Percentiles rank a stretch among this genome's conserved stretches.
phyloP scores from a whole-genome alignment of 2,329 filamentous ascomycete genomes.

The Amylocarpus encephaloides region DNA sequence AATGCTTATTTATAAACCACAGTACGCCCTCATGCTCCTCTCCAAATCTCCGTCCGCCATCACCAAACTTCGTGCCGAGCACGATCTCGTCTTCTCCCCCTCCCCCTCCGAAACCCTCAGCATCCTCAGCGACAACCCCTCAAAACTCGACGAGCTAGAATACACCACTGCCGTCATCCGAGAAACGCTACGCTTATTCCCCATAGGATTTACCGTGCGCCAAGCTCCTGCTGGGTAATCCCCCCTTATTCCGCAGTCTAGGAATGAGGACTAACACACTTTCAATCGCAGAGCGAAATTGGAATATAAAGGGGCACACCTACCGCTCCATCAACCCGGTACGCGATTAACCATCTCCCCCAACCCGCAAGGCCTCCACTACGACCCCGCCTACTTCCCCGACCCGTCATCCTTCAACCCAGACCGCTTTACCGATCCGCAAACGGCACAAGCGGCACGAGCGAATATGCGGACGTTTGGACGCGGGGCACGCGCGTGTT shows the following conservation, averaged over 20 bases:
- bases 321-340: slow-evolving; percentile 1
- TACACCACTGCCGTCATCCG: background rate
- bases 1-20: no score
- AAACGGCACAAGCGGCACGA: background rate
- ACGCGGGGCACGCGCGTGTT: background rate
- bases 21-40: background rate
- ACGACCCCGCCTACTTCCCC: background rate
- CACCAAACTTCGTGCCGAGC: background rate
- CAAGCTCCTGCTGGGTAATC: background rate
- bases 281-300: background rate
- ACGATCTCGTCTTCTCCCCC: background rate
- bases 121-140: background rate
- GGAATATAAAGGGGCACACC: background rate
- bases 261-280: background rate
- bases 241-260: no score
- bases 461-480: background rate
- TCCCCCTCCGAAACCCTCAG: background rate
- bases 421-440: background rate
- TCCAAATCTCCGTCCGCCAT: background rate
- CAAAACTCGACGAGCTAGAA: background rate
- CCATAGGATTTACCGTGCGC: background rate
- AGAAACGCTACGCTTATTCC: background rate
- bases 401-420: background rate
- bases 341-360: slow-evolving; percentile 12
- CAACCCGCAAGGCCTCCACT: background rate